Conservation (phyloP, 2,329 filamentous ascomycete genomes). For the Fusarium agapanthi region DNA sequence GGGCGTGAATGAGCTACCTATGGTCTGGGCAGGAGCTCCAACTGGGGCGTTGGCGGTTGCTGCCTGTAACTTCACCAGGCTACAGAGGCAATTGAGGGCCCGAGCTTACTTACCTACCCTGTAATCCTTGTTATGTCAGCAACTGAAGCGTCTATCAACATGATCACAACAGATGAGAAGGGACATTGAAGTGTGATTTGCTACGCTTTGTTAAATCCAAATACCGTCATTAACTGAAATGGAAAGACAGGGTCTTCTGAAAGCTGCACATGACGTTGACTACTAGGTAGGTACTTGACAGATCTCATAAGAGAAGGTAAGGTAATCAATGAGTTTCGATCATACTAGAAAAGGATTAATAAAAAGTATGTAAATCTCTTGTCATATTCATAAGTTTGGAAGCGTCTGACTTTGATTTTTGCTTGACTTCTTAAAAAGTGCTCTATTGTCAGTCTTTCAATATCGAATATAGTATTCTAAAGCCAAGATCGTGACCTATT, state of each 20-base stretch:
- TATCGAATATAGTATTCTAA: background rate
- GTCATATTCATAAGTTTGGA: background rate
- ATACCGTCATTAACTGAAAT: background rate
- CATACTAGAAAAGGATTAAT: background rate
- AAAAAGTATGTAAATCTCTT: background rate
- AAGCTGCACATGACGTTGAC: background rate
- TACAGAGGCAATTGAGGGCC: constrained; percentile 12
- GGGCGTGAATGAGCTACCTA: background rate
- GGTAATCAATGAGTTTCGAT: background rate
- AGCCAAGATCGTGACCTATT: background rate
- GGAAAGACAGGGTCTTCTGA: background rate
- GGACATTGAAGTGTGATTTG: background rate
- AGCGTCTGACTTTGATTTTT: background rate
- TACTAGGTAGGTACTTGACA: background rate
- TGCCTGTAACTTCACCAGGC: constrained; percentile 22
- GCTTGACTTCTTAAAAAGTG: background rate
- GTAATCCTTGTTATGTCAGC: constrained; percentile 4
- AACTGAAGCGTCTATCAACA: background rate
- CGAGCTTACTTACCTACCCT: constrained; percentile 6
- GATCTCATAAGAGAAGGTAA: background rate
- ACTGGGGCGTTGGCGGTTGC: constrained; percentile 19
- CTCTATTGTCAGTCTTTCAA: background rate
- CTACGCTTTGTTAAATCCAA: background rate
- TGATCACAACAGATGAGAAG: background rate
- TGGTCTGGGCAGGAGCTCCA: constrained; percentile 1